Evolutionary conservation across 2,329 filamentous ascomycete genomes (phyloP).

Genomic region (Periconia macrospinosa): DNA sequence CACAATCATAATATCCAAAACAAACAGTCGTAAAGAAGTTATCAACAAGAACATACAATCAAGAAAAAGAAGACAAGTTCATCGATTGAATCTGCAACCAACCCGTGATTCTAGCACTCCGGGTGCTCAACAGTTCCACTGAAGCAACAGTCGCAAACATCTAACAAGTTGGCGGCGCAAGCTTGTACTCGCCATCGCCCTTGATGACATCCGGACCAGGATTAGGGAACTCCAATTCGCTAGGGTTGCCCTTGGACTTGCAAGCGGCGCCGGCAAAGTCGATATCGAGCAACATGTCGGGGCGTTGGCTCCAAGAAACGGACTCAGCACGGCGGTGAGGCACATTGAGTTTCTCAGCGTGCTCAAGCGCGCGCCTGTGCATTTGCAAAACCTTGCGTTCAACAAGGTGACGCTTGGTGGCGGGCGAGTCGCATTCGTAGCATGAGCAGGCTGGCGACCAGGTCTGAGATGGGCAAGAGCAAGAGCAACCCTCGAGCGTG

Average conservation of each 20-base stretch:
- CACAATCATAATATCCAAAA: no score
- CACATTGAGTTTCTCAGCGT: constrained; percentile 14
- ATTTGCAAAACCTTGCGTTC: constrained; percentile 38
- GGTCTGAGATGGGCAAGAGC: constrained; percentile 27
- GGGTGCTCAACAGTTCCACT: not conserved
- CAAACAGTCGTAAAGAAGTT: no score
- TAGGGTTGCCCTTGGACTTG: constrained; percentile 32
- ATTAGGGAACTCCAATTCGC: constrained; percentile 48
- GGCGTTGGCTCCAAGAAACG: constrained; percentile 43
- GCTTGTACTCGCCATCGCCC: constrained; percentile 49
- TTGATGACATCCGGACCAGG: constrained; percentile 48
- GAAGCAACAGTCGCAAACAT: not conserved
- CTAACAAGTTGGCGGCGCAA: constrained; percentile 41
- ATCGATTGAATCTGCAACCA: no score
- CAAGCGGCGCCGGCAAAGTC: constrained; percentile 44
- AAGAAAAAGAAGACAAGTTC: not conserved
- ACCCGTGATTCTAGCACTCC: not conserved
- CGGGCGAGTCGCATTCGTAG: constrained; percentile 17
- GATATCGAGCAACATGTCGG: constrained; percentile 47
- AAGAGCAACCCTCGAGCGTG: constrained; percentile 33
- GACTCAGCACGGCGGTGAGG: constrained; percentile 31
- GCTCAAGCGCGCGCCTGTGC: constrained; percentile 25
- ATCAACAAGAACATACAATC: not conserved
- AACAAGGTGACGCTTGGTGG: constrained; percentile 24
- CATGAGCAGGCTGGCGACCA: constrained; percentile 28